These are phyloP conservation scores for Malassezia japonica DNA, from an alignment of 1,284 basidiomycete genomes.

Conservation along the genomic window DNA sequence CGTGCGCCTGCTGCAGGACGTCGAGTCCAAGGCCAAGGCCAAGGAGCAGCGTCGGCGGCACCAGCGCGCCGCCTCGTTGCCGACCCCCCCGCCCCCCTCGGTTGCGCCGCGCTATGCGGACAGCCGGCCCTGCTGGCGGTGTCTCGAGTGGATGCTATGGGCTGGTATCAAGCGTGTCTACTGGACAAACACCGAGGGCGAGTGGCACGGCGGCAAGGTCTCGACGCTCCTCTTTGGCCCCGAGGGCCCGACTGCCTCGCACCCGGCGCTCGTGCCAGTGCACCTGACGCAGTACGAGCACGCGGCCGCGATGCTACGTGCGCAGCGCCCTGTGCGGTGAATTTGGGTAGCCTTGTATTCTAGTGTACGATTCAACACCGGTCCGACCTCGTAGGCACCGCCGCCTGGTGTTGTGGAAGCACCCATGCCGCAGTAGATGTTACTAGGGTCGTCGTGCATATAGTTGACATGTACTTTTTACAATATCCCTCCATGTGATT, in stretches of 20 bases:
- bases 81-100: not conserved
- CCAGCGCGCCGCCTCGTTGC: not conserved
- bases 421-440: no score
- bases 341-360: no score
- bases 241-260: not conserved
- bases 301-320: constrained; percentile 11
- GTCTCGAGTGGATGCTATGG: constrained; percentile 24
- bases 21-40: constrained; percentile 18
- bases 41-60: constrained; percentile 17
- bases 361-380: no score
- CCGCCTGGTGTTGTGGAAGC: no score
- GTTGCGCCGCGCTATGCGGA: constrained; percentile 17
- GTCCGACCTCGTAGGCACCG: no score
- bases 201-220: constrained; percentile 21
- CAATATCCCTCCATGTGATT: no score
- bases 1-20: constrained; percentile 20
- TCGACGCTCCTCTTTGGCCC: constrained; percentile 15
- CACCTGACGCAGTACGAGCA: constrained; percentile 23
- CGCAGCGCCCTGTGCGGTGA: not conserved
- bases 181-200: constrained; percentile 18
- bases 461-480: no score
- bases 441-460: no score
- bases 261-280: constrained; percentile 6
- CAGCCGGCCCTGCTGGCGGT: constrained; percentile 21
- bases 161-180: constrained; percentile 22